Evolutionary conservation across 2,329 filamentous ascomycete genomes (phyloP).

Genomic region (Zymoseptoria crescenta): DNA sequence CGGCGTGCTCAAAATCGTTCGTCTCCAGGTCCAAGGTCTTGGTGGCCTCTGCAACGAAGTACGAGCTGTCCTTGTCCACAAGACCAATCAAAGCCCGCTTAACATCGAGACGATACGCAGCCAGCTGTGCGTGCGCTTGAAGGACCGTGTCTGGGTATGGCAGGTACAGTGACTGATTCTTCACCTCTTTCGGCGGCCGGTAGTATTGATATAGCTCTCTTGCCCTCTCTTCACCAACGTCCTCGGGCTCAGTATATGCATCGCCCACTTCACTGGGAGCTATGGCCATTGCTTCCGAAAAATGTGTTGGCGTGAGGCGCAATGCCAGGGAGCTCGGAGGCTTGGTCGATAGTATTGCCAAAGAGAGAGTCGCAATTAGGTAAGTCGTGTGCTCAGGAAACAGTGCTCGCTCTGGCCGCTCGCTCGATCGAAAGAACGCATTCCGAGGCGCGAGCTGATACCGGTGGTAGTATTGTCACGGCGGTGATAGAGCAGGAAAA

Average conservation of each 20-base stretch:
- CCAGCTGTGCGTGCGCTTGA: slow-evolving; percentile 43
- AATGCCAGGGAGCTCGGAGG: background rate
- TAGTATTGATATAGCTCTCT: slow-evolving; percentile 23
- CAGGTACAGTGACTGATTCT: slow-evolving; percentile 11
- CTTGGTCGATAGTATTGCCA: background rate
- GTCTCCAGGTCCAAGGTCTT: slow-evolving; percentile 35
- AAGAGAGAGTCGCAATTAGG: background rate
- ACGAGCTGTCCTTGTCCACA: slow-evolving; percentile 42
- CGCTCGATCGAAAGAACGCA: background rate
- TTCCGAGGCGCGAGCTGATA: background rate
- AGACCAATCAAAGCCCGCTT: slow-evolving; percentile 46
- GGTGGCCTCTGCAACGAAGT: slow-evolving; percentile 47
- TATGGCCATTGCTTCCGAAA: background rate
- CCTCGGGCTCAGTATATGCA: slow-evolving; percentile 14
- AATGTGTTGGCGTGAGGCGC: background rate
- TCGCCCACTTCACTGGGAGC: slow-evolving; percentile 4
- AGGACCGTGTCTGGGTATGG: slow-evolving; percentile 33
- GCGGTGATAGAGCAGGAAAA: background rate
- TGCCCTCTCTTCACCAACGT: slow-evolving; percentile 18
- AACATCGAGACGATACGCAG: slow-evolving; percentile 40
- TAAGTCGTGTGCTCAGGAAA: background rate
- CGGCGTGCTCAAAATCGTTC: slow-evolving; percentile 16
- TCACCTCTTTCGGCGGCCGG: slow-evolving; percentile 14
- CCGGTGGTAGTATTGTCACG: background rate
- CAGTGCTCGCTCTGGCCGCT: background rate